Evolutionary conservation across 2,329 filamentous ascomycete species (phyloP).

Genomic region (Alternaria sp.): DNA sequence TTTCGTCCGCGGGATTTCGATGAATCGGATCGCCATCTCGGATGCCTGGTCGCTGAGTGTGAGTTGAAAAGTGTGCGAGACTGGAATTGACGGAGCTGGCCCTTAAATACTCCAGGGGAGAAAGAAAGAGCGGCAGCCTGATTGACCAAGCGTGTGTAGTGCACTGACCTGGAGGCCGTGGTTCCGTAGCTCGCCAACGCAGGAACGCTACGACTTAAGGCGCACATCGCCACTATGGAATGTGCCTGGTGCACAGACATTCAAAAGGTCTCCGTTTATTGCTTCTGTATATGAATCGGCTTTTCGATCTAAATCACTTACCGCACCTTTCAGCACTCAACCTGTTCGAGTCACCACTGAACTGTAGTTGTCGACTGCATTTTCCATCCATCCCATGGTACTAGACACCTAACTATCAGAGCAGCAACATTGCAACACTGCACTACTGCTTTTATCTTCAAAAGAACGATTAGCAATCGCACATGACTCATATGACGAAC

Average conservation of each 20-base stretch:
- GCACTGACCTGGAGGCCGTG: not conserved
- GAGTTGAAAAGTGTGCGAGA: accelerated
- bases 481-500: no score
- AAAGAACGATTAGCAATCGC: no score
- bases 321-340: not conserved
- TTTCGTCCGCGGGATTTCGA: not conserved
- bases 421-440: no score
- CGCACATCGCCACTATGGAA: not conserved
- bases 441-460: no score
- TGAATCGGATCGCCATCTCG: accelerated
- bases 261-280: not conserved
- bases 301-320: not conserved
- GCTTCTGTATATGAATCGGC: not conserved
- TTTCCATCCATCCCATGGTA: no score
- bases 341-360: no score
- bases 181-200: no score
- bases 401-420: no score
- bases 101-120: accelerated
- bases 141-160: not conserved
- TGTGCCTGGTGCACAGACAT: not conserved
- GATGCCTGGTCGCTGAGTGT: not conserved
- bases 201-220: not conserved
- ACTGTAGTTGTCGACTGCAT: no score
- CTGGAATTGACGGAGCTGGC: accelerated
- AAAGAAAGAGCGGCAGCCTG: not conserved